These are phyloP conservation scores for Thermothelomyces thermophilus DNA, from an alignment of 2,329 filamentous ascomycete species.

Conservation along the genomic window DNA sequence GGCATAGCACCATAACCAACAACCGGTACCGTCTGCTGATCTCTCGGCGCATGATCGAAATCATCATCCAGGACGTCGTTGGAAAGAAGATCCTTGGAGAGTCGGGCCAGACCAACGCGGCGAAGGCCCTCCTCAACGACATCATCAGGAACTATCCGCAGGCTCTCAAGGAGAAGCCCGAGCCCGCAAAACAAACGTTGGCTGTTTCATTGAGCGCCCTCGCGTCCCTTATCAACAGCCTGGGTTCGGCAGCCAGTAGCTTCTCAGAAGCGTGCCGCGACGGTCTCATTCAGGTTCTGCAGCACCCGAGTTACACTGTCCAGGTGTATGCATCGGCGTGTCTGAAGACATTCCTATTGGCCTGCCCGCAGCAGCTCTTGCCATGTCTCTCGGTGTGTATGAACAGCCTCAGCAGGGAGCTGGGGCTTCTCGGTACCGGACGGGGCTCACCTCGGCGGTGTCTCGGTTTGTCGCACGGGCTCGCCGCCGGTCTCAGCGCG, in stretches of 20 bases:
- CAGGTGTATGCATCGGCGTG: conserved; percentile 85
- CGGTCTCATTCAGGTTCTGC: conserved; percentile 78
- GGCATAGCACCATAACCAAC: conserved; percentile 65
- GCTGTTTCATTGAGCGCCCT: conserved; percentile 74
- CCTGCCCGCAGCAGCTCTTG: conserved; percentile 85
- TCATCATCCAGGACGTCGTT: conserved; percentile 76
- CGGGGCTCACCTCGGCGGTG: conserved; percentile 77
- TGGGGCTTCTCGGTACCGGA: conserved; percentile 67
- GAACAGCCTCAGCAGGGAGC: conserved; percentile 85
- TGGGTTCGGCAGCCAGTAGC: conserved; percentile 74
- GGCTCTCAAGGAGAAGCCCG: conserved; percentile 74
- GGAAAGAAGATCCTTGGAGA: conserved; percentile 79
- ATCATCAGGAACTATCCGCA: conserved; percentile 93
- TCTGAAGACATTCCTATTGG: conserved; percentile 78
- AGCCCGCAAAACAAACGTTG: conserved; percentile 81
- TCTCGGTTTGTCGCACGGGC: conserved; percentile 82
- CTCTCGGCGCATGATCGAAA: conserved; percentile 76
- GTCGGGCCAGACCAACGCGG: conserved; percentile 77
- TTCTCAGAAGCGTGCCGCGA: conserved; percentile 83
- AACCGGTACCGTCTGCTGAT: conserved; percentile 85
- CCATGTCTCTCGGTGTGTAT: conserved; percentile 91
- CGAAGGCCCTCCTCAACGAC: conserved; percentile 75
- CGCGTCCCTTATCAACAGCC: conserved; percentile 66
- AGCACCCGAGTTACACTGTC: conserved; percentile 93
- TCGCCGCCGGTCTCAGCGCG: conserved; percentile 85